Evolutionary conservation across 1,139 yeast genomes (phyloP).

Genomic region (Geotrichum bryndzae): DNA sequence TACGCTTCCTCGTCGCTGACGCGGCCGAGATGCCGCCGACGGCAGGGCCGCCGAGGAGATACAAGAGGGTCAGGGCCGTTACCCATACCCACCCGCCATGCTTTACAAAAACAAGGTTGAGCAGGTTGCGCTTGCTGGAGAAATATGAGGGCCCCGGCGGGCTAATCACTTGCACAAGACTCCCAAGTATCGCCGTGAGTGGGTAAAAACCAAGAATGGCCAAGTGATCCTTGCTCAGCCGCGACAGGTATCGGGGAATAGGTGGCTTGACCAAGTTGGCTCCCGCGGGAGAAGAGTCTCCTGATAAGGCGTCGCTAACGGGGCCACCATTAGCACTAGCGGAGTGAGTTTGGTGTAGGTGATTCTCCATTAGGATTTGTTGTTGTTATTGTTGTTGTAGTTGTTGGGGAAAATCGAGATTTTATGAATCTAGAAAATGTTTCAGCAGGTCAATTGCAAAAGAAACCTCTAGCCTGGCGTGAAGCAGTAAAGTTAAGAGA

Average conservation of each 20-base stretch:
- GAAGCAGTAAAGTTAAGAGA: not conserved
- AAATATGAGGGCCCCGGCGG: conserved; percentile 36
- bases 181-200: conserved; percentile 29
- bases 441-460: not conserved
- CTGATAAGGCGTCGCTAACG: not conserved
- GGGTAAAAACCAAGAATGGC: conserved; percentile 29
- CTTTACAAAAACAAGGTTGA: conserved; percentile 74
- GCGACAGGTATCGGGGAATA: not conserved
- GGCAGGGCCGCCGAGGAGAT: not conserved
- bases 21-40: not conserved
- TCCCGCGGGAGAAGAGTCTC: not conserved
- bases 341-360: not conserved
- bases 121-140: conserved; percentile 55
- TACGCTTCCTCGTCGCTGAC: conserved; percentile 9
- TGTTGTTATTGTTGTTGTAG: not conserved
- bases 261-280: not conserved
- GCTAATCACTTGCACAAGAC: conserved; percentile 24
- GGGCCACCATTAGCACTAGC: not conserved
- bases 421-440: not conserved
- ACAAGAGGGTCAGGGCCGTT: conserved; percentile 30
- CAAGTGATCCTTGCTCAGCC: not conserved
- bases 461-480: not conserved
- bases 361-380: not conserved
- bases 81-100: conserved; percentile 90
- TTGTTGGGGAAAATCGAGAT: not conserved